Base-by-base conservation (phyloP, 345 rosid species). In the Mallotus nudiflorus region DNA sequence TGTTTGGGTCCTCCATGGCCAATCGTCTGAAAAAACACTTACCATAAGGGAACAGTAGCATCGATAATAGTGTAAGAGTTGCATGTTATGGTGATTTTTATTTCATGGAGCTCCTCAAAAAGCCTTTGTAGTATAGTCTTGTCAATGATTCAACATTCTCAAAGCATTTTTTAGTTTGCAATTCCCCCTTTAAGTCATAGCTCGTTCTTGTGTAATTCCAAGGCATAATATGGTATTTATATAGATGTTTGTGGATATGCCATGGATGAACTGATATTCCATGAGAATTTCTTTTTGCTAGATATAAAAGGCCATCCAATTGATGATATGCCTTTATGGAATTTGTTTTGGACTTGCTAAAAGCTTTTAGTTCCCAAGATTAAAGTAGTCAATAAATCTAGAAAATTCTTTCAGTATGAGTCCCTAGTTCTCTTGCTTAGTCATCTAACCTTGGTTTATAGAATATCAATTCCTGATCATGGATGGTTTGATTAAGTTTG, bases 1-100 rank as follows among this genome's bases (percentile, higher is more conserved):
- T 66, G 40, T 77, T 77, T 25, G 72, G 65, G 69, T 86, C 84
- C 59, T 77, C 63, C 13, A 82, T 48, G 39, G 89, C 92, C 82
- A 85, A 49, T 53, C 83, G 66, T 75, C 92, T 88, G 83, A 51
- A 75, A 42, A 77, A 48, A 62, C 51, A 44, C 29, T 58, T 53
- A 50, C n/a, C 55, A n/a, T 28, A 27, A 50, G 55, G 35, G 25
- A 52, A 59, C 24, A 27, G 16, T 54, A 65, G 20, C 51, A 44
- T 51, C 37, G 7, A 22, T 65, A n/a, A 40, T 49, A n/a, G 65
- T 35, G 54, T 50, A 24, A 51, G 63, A 37, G 19, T 14, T 66
- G 16, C 14, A 46, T 50, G 11, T 33, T 65, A n/a, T 54, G 22
- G 15, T 46, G 18, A 33, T 54, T 46, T 42, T 39, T 42, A 53